phyloP scores from a whole-genome alignment of 1,284 basidiomycete species.

The Athelia psychrophila region DNA sequence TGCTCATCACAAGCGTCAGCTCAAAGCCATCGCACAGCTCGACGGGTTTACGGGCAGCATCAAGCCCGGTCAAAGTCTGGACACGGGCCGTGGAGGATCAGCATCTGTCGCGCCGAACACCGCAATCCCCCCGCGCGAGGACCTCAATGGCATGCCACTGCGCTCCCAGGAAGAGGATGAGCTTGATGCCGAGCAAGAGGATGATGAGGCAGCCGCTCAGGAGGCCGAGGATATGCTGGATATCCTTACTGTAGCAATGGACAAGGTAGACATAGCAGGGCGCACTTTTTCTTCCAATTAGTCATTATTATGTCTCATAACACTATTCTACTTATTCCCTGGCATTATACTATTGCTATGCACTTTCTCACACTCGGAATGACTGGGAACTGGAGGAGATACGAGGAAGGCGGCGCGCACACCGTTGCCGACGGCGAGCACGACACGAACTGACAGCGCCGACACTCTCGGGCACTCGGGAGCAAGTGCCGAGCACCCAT shows the following conservation, averaged over 20 bases:
- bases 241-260: background rate
- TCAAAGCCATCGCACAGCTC: background rate
- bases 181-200: background rate
- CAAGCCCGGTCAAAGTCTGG: background rate
- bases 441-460: background rate
- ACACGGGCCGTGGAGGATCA: background rate
- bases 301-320: background rate
- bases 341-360: background rate
- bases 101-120: background rate
- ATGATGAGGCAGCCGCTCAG: background rate
- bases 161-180: background rate
- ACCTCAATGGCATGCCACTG: background rate
- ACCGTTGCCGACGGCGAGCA: background rate
- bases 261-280: background rate
- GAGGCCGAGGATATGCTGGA: no score
- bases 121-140: background rate
- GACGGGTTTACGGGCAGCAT: background rate
- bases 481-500: no score
- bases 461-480: no score
- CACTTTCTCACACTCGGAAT: background rate
- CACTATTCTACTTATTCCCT: background rate
- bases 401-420: background rate
- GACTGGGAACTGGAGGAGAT: background rate
- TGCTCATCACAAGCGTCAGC: background rate
- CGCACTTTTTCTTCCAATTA: background rate